Base-by-base conservation (phyloP, 345 rosid genomes). In the Capsella bursapastoris region DNA sequence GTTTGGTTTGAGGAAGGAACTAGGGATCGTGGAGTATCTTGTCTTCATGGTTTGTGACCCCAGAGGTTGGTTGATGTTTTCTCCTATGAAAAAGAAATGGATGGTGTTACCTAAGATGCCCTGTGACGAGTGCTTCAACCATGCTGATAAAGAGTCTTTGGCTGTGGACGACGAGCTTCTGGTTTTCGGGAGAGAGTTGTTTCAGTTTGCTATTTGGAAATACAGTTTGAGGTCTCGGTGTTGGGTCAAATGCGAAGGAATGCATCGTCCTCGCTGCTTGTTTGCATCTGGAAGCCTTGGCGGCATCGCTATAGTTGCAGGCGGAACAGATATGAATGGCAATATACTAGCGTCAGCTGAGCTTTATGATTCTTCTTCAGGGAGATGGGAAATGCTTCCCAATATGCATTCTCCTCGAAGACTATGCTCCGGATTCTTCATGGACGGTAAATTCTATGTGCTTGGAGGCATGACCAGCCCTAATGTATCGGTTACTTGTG, bases 41-140 rank as follows among this genome's bases (percentile, higher is more conserved):
- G 89, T 88, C 16, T 90, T 80, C 81, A 77, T 90, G 80, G 86
- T 89, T 41, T 88, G 94, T 76, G 93, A 88, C 82, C 90, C 86
- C 0, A 87, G 89, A 86, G 90, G 89, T 6, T 90, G 97, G 97
- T 85, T 84, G 63, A 88, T 85, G 8, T 90, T 87, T 79, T 89
- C 88, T 67, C 86, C 92, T 0, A 28, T 52, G 69, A 84, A 81
- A 53, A 76, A 80, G 61, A 90, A 84, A 71, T 88, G 97, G 94
- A 86, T 86, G 88, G 71, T 74, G n/a, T 67, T 90, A 75, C 93
- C 97, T 0, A 88, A 82, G 80, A 86, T 90, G 68, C 97, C 97
- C 41, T 88, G 97, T 5, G 97, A 90, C 66, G 94, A 90, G 37
- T 90, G 97, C 70, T 88, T 90, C 83, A 85, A 85, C 70, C 85